Evolutionary conservation across 805 yeast genomes (phyloP), one percentile per base, ranked within the genome.

Genomic region (Starmerella bombi): DNA sequence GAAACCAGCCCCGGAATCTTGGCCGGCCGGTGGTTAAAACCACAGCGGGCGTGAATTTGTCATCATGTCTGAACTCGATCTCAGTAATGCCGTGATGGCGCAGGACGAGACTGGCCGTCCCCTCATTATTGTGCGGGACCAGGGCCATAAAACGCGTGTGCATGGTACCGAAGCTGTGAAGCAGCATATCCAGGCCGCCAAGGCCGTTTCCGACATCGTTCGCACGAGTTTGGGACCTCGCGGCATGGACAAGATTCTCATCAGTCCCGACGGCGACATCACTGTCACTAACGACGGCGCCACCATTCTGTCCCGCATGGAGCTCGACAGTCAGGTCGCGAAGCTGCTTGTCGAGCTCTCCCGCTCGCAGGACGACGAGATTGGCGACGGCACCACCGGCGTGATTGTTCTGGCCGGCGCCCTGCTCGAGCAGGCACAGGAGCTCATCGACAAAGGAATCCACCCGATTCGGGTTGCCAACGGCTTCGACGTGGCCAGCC

Each of bases 101-200:
- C 98, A 88, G 63, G 99, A 91, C 61, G 99, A 91, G 63, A 83
- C 81, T 86, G 99, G 99, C 17, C 78, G 98, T 63, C 99, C 99
- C 17, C 84, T 91, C 60, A 88, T 91, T 58, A 91, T 91, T 59
- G 99, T 91, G 40, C 76, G 91, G 59, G 99, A 91, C 56, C 78
- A 73, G 55, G 77, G 76, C 22, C 64, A 63, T 45, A 73, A 73
- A 58, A 65, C 70, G 51, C 55, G 86, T 59, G 67, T 72, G 8
- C 85, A 79, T 51, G 93, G 93, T 21, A 61, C 74, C 33, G 84
- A 91, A 59, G 85, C 96, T 46, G 70, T 75, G 61, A 72, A 65
- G 55, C 55, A 88, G 32, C 97, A 91, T 60, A 86, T 88, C 41
- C 69, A 84, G 41, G 97, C 97, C 27, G 96, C 97, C 23, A 72